These are phyloP conservation scores for Globisporangium heterothallicum DNA, from an alignment of 352 stramenopile genomes.

Conservation along the genomic window DNA sequence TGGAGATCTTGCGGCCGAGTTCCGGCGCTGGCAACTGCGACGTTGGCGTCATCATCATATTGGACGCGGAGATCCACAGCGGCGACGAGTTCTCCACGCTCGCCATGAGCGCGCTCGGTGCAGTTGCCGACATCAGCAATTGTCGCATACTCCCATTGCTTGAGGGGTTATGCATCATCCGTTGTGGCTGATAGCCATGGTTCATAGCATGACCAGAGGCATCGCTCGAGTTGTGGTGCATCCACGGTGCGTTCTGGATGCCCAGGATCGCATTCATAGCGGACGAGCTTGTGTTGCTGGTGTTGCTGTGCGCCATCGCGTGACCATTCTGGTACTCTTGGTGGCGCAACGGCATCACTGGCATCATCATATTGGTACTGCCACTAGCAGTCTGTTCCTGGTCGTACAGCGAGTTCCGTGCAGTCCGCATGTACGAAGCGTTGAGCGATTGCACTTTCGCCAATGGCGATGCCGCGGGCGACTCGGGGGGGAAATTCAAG, in stretches of 20 bases:
- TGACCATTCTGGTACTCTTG: conserved; percentile 4
- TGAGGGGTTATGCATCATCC: neutral
- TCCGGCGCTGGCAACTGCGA: conserved; percentile 8
- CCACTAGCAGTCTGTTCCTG: conserved; percentile 6
- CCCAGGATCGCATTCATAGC: conserved; percentile 10
- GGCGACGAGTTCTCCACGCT: neutral
- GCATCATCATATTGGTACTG: too few species aligned
- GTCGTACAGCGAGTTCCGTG: conserved; percentile 1
- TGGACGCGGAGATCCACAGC: conserved; percentile 17
- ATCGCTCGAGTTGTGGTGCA: neutral
- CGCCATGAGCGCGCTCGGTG: neutral
- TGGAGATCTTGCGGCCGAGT: conserved; percentile 12
- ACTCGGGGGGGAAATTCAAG: conserved; percentile 13
- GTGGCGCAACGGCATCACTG: conserved; percentile 1
- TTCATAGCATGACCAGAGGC: neutral
- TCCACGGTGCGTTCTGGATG: conserved; percentile 7
- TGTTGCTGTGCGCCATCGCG: neutral
- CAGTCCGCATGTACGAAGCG: neutral
- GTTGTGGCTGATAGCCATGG: neutral
- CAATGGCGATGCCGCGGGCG: conserved; percentile 13
- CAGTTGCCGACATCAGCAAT: neutral
- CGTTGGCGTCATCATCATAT: conserved; percentile 12
- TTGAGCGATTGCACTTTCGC: conserved; percentile 1
- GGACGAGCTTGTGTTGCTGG: conserved; percentile 4
- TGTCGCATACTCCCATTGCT: conserved; percentile 7